Evolutionary conservation across 208 protist species (phyloP).

Genomic region (Wallacemonas collosoma): DNA sequence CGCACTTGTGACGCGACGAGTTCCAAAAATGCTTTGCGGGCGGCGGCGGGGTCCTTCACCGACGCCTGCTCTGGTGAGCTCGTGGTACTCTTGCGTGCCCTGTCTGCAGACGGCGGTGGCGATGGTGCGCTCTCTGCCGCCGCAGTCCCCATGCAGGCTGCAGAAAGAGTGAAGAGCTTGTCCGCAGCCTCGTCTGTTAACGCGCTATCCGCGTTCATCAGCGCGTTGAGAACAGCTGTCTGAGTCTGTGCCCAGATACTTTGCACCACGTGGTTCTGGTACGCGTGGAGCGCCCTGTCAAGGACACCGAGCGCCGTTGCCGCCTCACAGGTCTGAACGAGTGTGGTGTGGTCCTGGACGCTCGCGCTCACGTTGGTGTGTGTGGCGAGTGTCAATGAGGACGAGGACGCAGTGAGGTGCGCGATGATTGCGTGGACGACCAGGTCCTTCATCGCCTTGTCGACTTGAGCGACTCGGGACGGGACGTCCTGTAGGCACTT

Average conservation of each 20-base stretch:
- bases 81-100: background rate
- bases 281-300: background rate
- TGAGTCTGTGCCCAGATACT: background rate
- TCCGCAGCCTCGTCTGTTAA: slow-evolving; percentile 10
- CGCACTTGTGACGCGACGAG: slow-evolving; percentile 4
- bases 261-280: slow-evolving; percentile 8
- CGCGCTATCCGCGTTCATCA: slow-evolving; percentile 9
- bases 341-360: background rate
- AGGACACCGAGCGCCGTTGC: background rate
- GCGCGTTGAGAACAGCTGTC: background rate
- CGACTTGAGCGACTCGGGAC: background rate
- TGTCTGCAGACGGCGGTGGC: background rate
- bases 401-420: background rate
- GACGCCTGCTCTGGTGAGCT: background rate
- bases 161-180: slow-evolving; percentile 6
- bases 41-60: background rate
- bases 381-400: background rate
- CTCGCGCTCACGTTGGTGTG: background rate
- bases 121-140: background rate
- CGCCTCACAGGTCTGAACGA: slow-evolving; percentile 5
- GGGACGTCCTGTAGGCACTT: slow-evolving; percentile 17
- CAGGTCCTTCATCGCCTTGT: slow-evolving; percentile 10
- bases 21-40: slow-evolving; percentile 3
- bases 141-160: background rate
- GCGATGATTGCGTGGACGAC: background rate